A percentile compares a stretch with the other conserved stretches of the same genome.
Evolutionary conservation across 2,329 filamentous ascomycete species (phyloP).

Genomic region (Aspergillus sp.): DNA sequence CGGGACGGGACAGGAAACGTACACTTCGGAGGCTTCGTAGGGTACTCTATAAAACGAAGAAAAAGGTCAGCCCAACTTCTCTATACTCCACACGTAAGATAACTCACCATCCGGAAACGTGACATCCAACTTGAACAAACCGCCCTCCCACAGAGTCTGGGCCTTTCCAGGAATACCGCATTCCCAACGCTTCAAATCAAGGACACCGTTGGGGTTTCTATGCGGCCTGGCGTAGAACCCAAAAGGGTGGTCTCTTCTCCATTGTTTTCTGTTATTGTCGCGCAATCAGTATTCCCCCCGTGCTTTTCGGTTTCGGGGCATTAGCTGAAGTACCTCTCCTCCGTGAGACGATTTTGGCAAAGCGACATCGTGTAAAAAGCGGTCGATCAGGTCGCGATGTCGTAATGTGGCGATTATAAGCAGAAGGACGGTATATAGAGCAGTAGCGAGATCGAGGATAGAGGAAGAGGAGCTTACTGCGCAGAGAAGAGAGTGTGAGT

Average conservation of each 20-base stretch:
- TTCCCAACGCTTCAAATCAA: constrained; percentile 94
- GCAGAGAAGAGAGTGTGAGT: not conserved
- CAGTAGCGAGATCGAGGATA: not conserved
- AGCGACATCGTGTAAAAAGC: constrained; percentile 60
- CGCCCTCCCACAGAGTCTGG: constrained; percentile 97
- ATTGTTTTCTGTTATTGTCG: constrained; percentile 66
- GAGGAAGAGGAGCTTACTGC: not conserved
- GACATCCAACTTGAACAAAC: constrained; percentile 89
- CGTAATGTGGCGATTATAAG: not conserved
- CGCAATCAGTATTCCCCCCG: constrained; percentile 5
- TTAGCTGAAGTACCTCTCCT: constrained; percentile 63
- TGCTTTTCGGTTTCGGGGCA: not conserved
- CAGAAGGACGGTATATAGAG: not conserved
- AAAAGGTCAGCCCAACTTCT: constrained; percentile 11
- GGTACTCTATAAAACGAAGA: constrained; percentile 63
- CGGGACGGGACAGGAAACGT: constrained; percentile 33
- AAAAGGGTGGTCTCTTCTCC: constrained; percentile 94
- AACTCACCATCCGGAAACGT: constrained; percentile 82
- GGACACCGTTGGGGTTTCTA: constrained; percentile 68
- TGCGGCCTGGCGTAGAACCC: constrained; percentile 91
- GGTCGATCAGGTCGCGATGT: not conserved
- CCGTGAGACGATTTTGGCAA: constrained; percentile 78
- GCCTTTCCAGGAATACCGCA: constrained; percentile 94
- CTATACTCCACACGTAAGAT: not conserved
- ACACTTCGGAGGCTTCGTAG: constrained; percentile 98